A percentile compares a stretch with the other conserved stretches of the same genome.
These are phyloP conservation scores for Penicillium sp. DNA, from an alignment of 2,329 filamentous ascomycete genomes.

Conservation along the genomic window DNA sequence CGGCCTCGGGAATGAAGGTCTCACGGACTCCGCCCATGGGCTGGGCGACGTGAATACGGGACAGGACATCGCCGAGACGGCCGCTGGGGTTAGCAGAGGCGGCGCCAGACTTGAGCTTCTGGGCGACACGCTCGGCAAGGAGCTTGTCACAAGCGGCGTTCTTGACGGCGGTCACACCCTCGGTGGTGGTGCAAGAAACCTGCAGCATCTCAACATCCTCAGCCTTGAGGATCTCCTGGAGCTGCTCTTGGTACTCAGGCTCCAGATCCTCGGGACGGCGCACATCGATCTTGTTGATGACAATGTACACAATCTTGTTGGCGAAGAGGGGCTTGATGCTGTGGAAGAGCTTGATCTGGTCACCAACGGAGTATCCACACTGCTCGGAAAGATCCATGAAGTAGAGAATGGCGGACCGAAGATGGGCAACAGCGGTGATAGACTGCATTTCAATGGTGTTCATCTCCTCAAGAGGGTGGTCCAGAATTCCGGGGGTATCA, in stretches of 20 bases:
- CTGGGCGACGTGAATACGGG: constrained; percentile 94
- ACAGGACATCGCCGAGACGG: constrained; percentile 84
- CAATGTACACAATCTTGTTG: constrained; percentile 95
- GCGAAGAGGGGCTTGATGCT: constrained; percentile 96
- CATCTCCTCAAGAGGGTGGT: constrained; percentile 98
- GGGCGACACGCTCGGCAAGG: constrained; percentile 87
- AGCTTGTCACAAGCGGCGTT: constrained; percentile 92
- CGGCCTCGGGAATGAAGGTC: constrained; percentile 83
- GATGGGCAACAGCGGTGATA: constrained; percentile 95
- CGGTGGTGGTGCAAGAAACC: constrained; percentile 90
- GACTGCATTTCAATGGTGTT: constrained; percentile 99
- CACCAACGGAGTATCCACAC: constrained; percentile 89
- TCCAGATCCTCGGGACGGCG: constrained; percentile 85
- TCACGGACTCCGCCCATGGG: constrained; percentile 82
- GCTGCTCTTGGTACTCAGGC: constrained; percentile 71
- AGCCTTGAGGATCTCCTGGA: constrained; percentile 79
- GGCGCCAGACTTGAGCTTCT: constrained; percentile 89
- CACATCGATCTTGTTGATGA: constrained; percentile 98
- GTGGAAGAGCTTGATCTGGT: constrained; percentile 93
- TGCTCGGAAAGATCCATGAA: constrained; percentile 98
- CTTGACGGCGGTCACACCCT: constrained; percentile 92
- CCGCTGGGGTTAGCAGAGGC: constrained; percentile 74
- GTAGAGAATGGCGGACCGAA: constrained; percentile 92
- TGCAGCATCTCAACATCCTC: constrained; percentile 92
- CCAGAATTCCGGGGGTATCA: constrained; percentile 96